phyloP scores from a whole-genome alignment of 495 filamentous ascomycete genomes.

The Aspergillus haitiensis region DNA sequence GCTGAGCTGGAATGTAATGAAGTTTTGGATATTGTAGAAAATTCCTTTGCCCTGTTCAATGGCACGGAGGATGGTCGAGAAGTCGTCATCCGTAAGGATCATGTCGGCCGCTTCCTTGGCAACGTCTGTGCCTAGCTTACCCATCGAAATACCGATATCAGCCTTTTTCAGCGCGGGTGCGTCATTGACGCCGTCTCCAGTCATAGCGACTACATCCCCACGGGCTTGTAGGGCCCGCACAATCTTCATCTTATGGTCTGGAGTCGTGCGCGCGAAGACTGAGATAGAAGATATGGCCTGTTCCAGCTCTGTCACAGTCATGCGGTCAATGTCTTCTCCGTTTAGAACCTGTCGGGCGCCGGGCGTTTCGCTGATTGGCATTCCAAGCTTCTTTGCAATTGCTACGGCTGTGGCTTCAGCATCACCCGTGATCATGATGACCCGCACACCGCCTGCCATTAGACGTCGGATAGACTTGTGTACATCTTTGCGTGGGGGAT shows the following conservation, averaged over 20 bases:
- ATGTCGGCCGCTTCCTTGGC: constrained; percentile 99
- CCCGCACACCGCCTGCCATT: constrained; percentile 89
- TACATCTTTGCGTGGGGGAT: constrained; percentile 87
- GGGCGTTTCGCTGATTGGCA: constrained; percentile 61
- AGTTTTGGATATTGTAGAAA: constrained; percentile 99
- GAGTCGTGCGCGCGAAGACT: constrained; percentile 93
- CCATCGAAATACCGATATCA: constrained; percentile 98
- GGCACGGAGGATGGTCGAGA: constrained; percentile 91
- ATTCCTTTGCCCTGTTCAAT: constrained; percentile 99
- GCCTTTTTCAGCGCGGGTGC: constrained; percentile 95
- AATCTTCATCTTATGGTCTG: constrained; percentile 98
- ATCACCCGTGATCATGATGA: constrained; percentile 99
- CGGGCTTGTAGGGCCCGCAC: constrained; percentile 85
- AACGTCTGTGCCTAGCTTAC: constrained; percentile 89
- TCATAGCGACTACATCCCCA: constrained; percentile 98
- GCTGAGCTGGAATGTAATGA: constrained; percentile 96
- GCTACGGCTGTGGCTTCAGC: constrained; percentile 91
- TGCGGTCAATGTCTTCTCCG: constrained; percentile 86
- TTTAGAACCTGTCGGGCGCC: constrained; percentile 67
- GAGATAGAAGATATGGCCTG: constrained; percentile 82
- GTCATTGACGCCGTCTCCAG: constrained; percentile 96
- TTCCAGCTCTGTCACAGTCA: constrained; percentile 80
- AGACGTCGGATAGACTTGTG: constrained; percentile 85
- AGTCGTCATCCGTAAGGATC: constrained; percentile 98
- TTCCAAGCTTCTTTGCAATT: constrained; percentile 89